Conservation (phyloP, 805 yeast species). For the Suhomyces emberorum region DNA sequence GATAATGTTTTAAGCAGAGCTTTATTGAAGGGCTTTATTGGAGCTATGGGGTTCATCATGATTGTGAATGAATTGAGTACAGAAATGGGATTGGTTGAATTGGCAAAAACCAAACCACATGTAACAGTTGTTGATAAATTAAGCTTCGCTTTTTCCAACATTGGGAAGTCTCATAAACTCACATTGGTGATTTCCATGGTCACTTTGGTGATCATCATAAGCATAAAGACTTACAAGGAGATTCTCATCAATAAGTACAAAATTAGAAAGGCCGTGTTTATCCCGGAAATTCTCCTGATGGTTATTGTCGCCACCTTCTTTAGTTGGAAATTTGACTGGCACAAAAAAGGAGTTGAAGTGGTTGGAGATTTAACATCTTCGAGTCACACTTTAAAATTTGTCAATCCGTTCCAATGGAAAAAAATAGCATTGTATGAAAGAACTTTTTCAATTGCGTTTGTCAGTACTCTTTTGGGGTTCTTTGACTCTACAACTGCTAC, state of each 20-base stretch:
- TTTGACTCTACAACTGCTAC: slow-evolving; percentile 36
- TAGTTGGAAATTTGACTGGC: slow-evolving; percentile 26
- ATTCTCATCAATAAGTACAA: slow-evolving; percentile 14
- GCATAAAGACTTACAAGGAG: slow-evolving; percentile 18
- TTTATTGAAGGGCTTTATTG: slow-evolving; percentile 74
- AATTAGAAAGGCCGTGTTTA: slow-evolving; percentile 18
- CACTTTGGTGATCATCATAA: slow-evolving; percentile 21
- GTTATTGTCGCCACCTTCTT: slow-evolving; percentile 25
- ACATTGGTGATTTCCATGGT: slow-evolving; percentile 18
- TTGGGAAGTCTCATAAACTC: slow-evolving; percentile 11
- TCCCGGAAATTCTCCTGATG: slow-evolving; percentile 34
- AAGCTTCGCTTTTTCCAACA: slow-evolving; percentile 11
- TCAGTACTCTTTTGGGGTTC: slow-evolving; percentile 32
- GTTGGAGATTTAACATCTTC: slow-evolving; percentile 23
- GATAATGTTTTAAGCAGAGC: slow-evolving; percentile 79
- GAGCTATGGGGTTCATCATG: slow-evolving; percentile 85
- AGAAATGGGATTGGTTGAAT: slow-evolving; percentile 38
- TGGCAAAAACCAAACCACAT: slow-evolving; percentile 19
- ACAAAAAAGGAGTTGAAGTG: slow-evolving; percentile 23
- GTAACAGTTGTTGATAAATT: slow-evolving; percentile 20
- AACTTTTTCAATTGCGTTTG: slow-evolving; percentile 27
- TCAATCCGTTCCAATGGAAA: slow-evolving; percentile 22
- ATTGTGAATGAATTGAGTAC: slow-evolving; percentile 51
- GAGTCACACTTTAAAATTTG: slow-evolving; percentile 2
- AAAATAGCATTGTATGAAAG: slow-evolving; percentile 20